Evolutionary conservation across 108 stramenopile genomes (phyloP).

Genomic region (Cyclostephanos invisitatus): DNA sequence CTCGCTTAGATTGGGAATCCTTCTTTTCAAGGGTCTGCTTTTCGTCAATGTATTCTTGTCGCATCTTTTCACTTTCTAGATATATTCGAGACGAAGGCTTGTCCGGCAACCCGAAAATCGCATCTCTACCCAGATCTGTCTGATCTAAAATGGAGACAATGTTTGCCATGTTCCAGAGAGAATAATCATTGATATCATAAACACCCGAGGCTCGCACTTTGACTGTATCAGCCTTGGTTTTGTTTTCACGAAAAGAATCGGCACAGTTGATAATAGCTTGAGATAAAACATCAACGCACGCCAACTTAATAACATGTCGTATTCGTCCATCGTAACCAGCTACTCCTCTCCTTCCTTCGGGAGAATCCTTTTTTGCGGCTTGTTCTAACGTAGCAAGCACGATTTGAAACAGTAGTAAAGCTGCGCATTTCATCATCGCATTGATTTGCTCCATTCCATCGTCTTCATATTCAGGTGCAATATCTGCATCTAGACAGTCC

Average conservation of each 20-base stretch:
- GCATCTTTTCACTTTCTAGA: conserved; percentile 9
- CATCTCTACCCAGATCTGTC: conserved; percentile 35
- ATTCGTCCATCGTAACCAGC: conserved; percentile 59
- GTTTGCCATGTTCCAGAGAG: conserved; percentile 28
- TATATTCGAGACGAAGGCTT: conserved; percentile 1
- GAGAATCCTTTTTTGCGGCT: background rate
- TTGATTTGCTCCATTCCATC: conserved; percentile 49
- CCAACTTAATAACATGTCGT: conserved; percentile 57
- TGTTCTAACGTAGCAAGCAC: conserved; percentile 35
- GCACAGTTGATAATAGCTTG: conserved; percentile 33
- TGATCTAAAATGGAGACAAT: conserved; percentile 40
- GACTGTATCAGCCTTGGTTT: background rate
- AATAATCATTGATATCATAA: conserved; percentile 35
- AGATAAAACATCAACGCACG: conserved; percentile 50
- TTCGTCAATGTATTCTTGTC: background rate
- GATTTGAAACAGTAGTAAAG: conserved; percentile 49
- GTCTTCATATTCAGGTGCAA: background rate
- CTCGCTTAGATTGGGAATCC: background rate
- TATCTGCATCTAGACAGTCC: conserved; percentile 4
- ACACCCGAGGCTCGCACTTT: conserved; percentile 20
- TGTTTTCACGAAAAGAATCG: conserved; percentile 22
- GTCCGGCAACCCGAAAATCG: conserved; percentile 40
- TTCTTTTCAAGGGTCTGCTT: conserved; percentile 5
- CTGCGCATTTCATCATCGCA: conserved; percentile 47
- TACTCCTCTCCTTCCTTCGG: conserved; percentile 8